These are phyloP conservation scores for Simmondsia chinensis DNA, from an alignment of 148 eudicot species.

Conservation along the genomic window DNA sequence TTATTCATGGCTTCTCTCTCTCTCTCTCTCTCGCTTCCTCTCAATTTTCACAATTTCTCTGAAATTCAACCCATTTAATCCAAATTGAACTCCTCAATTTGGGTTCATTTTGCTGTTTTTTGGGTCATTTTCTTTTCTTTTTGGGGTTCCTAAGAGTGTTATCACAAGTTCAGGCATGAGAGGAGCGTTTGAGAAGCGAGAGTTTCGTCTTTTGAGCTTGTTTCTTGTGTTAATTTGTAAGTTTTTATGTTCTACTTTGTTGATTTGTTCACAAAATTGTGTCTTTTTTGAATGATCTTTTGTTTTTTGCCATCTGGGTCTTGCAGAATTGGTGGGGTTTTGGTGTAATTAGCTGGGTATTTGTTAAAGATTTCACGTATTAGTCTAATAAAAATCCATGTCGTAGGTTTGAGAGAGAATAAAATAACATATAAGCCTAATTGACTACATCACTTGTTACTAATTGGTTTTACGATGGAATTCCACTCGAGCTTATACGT, in stretches of 20 bases:
- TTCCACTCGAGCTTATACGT: no score
- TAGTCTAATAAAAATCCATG: no score
- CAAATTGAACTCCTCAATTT: background rate
- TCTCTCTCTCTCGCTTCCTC: conserved; percentile 5
- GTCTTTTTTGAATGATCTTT: conserved; percentile 12
- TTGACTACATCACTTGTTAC: no score
- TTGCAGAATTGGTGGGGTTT: conserved; percentile 3
- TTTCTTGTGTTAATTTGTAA: conserved; percentile 38
- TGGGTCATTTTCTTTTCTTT: background rate
- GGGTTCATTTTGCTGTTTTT: background rate
- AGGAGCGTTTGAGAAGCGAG: no score
- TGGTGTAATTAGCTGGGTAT: conserved; percentile 1
- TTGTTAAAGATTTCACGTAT: no score
- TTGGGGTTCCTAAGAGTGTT: no score
- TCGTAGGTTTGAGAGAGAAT: no score
- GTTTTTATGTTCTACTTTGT: conserved; percentile 14
- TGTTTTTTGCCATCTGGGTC: conserved; percentile 12
- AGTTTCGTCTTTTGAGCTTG: conserved; percentile 9
- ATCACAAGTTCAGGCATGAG: no score
- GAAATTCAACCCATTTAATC: background rate
- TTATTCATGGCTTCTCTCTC: conserved; percentile 9
- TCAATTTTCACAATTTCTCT: background rate
- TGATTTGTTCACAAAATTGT: conserved; percentile 2
- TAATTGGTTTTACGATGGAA: no score
- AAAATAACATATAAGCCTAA: no score